Conservation (phyloP, 2,329 filamentous ascomycete species). For the Fusarium tricinctum region DNA sequence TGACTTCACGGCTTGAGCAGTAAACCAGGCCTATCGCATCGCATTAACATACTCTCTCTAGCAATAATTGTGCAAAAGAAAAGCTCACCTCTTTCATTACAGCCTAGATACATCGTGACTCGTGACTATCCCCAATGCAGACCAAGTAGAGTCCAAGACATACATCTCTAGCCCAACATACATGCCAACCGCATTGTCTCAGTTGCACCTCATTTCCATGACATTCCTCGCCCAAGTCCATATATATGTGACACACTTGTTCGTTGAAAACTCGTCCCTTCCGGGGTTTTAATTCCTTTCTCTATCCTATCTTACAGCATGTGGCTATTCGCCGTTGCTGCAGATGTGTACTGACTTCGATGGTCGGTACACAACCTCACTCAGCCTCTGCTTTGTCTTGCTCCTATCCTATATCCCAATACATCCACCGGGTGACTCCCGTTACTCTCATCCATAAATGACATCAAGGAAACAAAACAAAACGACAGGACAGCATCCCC, state of each 20-base stretch:
- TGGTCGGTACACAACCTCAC: conserved; percentile 10
- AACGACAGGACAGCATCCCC: conserved; percentile 44
- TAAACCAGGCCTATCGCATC: not conserved
- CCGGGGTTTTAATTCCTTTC: conserved; percentile 38
- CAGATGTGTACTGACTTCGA: conserved; percentile 34
- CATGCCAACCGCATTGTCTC: conserved; percentile 30
- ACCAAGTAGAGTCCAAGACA: conserved; percentile 24
- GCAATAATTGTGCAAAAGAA: not conserved
- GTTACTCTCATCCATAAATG: conserved; percentile 40
- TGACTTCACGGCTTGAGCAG: not conserved
- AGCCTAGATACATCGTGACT: conserved; percentile 11
- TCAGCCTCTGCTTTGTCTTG: not conserved
- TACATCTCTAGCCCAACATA: conserved; percentile 10
- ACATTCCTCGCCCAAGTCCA: conserved; percentile 27
- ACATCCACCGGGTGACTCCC: conserved; percentile 24
- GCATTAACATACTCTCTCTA: not conserved
- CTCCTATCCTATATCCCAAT: conserved; percentile 12
- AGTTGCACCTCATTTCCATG: conserved; percentile 32
- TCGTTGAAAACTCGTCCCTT: conserved; percentile 38
- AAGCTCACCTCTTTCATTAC: not conserved
- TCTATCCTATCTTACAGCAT: conserved; percentile 40
- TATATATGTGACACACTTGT: conserved; percentile 23
- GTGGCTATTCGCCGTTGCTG: conserved; percentile 27
- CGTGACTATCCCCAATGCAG: conserved; percentile 9
- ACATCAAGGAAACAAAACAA: conserved; percentile 44